phyloP scores from a whole-genome alignment of 2,329 filamentous ascomycete species.

The Cercospora berteroae region DNA sequence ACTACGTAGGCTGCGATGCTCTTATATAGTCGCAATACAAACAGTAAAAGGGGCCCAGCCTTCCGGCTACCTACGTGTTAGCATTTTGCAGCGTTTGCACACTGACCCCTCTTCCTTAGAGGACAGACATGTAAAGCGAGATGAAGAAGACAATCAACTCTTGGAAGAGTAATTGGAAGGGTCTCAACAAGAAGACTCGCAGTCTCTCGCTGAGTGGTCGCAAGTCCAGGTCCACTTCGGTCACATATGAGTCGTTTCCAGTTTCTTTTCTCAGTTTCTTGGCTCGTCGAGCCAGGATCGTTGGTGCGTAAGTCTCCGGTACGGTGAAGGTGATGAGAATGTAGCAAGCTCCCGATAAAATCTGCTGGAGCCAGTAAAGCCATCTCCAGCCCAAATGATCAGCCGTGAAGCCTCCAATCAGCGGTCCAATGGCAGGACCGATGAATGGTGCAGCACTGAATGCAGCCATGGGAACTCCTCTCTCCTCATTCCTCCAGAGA shows the following conservation, averaged over 20 bases:
- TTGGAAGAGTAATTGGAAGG: slow-evolving; percentile 79
- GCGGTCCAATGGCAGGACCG: slow-evolving; percentile 37
- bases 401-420: slow-evolving; percentile 73
- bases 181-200: slow-evolving; percentile 72
- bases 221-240: slow-evolving; percentile 75
- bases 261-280: slow-evolving; percentile 68
- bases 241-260: slow-evolving; percentile 66
- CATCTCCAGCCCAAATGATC: slow-evolving; percentile 52
- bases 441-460: slow-evolving; percentile 36
- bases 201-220: slow-evolving; percentile 68
- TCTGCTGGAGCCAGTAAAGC: slow-evolving; percentile 83
- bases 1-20: too few relatives aligned
- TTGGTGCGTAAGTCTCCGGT: slow-evolving; percentile 83
- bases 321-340: slow-evolving; percentile 81
- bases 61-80: too few relatives aligned
- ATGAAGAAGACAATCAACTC: slow-evolving; percentile 86
- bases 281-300: slow-evolving; percentile 67
- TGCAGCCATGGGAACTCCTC: slow-evolving; percentile 35
- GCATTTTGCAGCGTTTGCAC: too few relatives aligned
- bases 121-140: slow-evolving; percentile 62
- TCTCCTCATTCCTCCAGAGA: slow-evolving; percentile 32
- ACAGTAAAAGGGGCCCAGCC: too few relatives aligned
- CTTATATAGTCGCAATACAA: too few relatives aligned
- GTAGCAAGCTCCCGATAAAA: slow-evolving; percentile 68
- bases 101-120: too few relatives aligned